These are phyloP conservation scores for Pinus tabuliformis DNA, from an alignment of 75 land plant species.

Conservation along the genomic window DNA sequence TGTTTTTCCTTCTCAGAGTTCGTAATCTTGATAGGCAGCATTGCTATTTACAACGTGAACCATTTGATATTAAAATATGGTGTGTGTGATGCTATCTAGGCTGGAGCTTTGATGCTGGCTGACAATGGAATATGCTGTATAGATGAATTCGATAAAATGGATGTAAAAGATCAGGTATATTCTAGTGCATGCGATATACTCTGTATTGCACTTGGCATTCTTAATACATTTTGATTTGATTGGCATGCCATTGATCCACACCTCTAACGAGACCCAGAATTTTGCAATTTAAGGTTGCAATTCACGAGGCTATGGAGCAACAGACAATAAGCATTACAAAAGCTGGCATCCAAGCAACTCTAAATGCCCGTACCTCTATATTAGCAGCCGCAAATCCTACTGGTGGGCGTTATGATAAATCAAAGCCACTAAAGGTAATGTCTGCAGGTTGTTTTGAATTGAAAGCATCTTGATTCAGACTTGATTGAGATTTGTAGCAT, in stretches of 20 bases:
- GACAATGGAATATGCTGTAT: conserved; percentile 99
- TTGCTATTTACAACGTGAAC: neutral
- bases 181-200: neutral
- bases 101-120: conserved; percentile 98
- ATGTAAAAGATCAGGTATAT: conserved; percentile 92
- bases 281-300: conserved; percentile 76
- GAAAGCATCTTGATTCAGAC: neutral
- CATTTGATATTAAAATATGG: neutral
- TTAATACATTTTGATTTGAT: conserved; percentile 3
- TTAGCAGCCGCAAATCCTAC: conserved; percentile 97
- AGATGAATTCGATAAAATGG: conserved; percentile 99
- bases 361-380: conserved; percentile 96
- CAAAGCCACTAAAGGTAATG: conserved; percentile 87
- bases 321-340: conserved; percentile 99
- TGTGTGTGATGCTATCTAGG: conserved; percentile 38
- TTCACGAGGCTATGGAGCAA: conserved; percentile 99
- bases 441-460: neutral
- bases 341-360: conserved; percentile 98
- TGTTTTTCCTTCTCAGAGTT: neutral
- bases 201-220: neutral
- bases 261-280: neutral
- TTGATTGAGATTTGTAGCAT: neutral
- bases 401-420: conserved; percentile 97
- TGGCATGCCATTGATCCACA: neutral
- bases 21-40: neutral